Conservation (phyloP, 2,329 filamentous ascomycete species). For the Phialocephala sp. region DNA sequence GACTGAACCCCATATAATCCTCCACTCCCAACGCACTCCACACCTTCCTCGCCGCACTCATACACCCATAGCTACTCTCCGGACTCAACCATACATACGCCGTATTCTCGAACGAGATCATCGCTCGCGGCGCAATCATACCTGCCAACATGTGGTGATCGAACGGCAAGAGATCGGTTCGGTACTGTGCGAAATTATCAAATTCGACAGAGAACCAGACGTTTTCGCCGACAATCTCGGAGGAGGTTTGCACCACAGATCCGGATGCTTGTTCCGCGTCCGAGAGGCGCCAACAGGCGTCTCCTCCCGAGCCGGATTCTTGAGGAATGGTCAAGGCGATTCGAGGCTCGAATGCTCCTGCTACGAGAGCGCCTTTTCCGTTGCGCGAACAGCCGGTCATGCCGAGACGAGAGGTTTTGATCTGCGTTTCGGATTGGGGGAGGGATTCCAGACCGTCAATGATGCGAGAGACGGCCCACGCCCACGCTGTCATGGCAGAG, state of each 20-base stretch:
- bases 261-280: conserved; percentile 55
- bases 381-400: conserved; percentile 69
- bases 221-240: conserved; percentile 63
- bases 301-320: conserved; percentile 64
- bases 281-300: conserved; percentile 64
- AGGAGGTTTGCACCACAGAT: conserved; percentile 64
- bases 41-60: conserved; percentile 57
- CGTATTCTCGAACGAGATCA: conserved; percentile 59
- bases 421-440: not conserved
- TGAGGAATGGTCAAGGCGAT: conserved; percentile 65
- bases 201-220: conserved; percentile 61
- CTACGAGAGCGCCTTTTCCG: conserved; percentile 66
- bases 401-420: conserved; percentile 41
- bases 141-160: conserved; percentile 8
- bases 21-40: conserved; percentile 58
- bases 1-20: conserved; percentile 56
- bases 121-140: conserved; percentile 57
- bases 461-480: not conserved
- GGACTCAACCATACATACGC: conserved; percentile 56
- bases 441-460: not conserved
- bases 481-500: conserved; percentile 1
- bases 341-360: conserved; percentile 61
- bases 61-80: conserved; percentile 57
- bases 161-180: conserved; percentile 1
- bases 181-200: not conserved